phyloP scores from a whole-genome alignment of 192 early-diverging fungal genomes.

The Backusella australiensis region DNA sequence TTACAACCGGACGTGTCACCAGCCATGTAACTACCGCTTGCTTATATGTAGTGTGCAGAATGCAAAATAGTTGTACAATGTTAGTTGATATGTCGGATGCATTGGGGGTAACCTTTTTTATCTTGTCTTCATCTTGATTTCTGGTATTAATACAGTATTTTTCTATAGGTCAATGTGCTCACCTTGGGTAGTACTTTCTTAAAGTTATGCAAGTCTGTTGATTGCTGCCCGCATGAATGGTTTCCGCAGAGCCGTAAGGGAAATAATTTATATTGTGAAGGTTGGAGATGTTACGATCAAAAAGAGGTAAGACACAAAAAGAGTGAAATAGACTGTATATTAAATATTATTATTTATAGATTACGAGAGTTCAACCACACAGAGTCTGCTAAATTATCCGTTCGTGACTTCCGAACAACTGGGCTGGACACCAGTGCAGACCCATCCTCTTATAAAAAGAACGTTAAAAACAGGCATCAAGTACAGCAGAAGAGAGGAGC shows the following conservation, averaged over 20 bases:
- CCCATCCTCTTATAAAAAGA: constrained; percentile 78
- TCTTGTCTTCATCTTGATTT: neutral
- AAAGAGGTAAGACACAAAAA: constrained; percentile 50
- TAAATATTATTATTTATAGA: constrained; percentile 25
- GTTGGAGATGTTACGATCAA: constrained; percentile 68
- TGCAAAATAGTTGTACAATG: constrained; percentile 83
- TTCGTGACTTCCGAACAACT: constrained; percentile 76
- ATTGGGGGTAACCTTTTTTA: constrained; percentile 48
- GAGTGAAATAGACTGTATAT: neutral
- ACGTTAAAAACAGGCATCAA: neutral
- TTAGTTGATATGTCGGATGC: constrained; percentile 95
- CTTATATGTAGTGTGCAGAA: constrained; percentile 87
- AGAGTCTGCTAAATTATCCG: constrained; percentile 71
- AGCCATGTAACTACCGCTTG: constrained; percentile 82
- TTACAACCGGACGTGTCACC: constrained; percentile 84
- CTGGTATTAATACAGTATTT: neutral
- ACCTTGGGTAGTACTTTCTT: constrained; percentile 86
- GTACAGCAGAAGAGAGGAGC: neutral
- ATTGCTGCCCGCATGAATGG: constrained; percentile 92
- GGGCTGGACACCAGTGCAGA: constrained; percentile 83
- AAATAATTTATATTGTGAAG: too few relatives aligned
- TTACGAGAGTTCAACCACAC: constrained; percentile 83
- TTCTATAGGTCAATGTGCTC: constrained; percentile 76
- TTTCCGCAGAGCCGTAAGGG: constrained; percentile 64
- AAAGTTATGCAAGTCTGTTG: constrained; percentile 68